Base-by-base conservation (phyloP, 129 eudicot species). In the Artemisia annua region DNA sequence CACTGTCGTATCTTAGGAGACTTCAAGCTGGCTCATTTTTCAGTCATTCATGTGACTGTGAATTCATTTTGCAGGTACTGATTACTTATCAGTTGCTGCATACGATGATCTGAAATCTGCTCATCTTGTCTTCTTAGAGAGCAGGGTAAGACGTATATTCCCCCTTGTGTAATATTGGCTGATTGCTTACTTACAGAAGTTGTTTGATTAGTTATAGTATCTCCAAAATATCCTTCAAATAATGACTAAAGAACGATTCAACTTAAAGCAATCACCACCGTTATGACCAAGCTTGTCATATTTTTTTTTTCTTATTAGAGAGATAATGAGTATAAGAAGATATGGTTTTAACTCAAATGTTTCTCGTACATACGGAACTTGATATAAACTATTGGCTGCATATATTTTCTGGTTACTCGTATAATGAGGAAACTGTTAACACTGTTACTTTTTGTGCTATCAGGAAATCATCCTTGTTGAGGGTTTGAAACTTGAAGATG, bases 1-100 rank as follows among this genome's bases (percentile, higher is more conserved):
- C 44, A 39, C 9, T 39, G 44, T 39, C 44, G 44, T 39, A 7
- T 39, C 9, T 6, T 5, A 39, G 44, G 44, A 39, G 44, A 39
- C 9, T 39, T 39, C 44, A 6, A 39, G 44, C 44, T 39, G 44
- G 44, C 44, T 39, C 44, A 7, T 39, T 39, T 39, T 39, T 39
- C 44, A 7, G 44, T 75, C 53, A 75, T 65, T 49, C 16, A 24
- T 39, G 14, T 24, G 7, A 28, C 32, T 28, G 14, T 28, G 18
- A 7, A 26, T 57, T 79, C 46, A 15, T 69, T 66, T 71, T 84
- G 80, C 55, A 94, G 99, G 99, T 67, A 50, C 72, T 67, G 99
- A 90, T 81, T 94, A 94, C 87, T 83, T 94, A 81, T 94, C 97
- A 52, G 99, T 80, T 69, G 99, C 97, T 57, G 93, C 99, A 39